Percentiles rank a stretch among this genome's conserved stretches.
Evolutionary conservation across 2,329 filamentous ascomycete species (phyloP).

Genomic region (Diaporthe nobilis): DNA sequence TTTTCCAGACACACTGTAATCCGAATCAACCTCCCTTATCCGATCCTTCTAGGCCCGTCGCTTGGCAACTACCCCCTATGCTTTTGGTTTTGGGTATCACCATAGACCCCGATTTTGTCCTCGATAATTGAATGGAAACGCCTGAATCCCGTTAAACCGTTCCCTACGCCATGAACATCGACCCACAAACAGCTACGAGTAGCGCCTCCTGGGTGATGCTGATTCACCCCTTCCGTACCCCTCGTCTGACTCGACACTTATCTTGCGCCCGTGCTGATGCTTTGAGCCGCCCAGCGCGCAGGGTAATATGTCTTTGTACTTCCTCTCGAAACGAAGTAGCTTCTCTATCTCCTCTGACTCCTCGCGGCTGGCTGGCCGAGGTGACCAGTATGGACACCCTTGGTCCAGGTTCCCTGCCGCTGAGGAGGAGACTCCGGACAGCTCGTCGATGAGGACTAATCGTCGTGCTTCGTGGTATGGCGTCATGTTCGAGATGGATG

Average conservation of each 20-base stretch:
- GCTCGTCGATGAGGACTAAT: constrained; percentile 22
- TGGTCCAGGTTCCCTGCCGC: constrained; percentile 1
- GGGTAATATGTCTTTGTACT: constrained; percentile 20
- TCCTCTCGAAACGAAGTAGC: constrained; percentile 3
- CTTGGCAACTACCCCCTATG: not conserved
- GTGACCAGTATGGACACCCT: constrained; percentile 21
- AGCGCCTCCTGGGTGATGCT: constrained; percentile 11
- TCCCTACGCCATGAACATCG: not conserved
- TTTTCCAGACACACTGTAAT: not conserved
- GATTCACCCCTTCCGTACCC: constrained; percentile 14
- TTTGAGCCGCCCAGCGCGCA: not conserved
- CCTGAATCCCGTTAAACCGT: not conserved
- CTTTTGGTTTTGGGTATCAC: not conserved
- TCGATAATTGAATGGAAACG: not conserved
- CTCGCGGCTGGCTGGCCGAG: constrained; percentile 10
- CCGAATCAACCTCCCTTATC: not conserved
- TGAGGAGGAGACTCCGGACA: constrained; percentile 12
- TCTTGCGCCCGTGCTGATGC: constrained; percentile 19
- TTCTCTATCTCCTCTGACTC: constrained; percentile 20
- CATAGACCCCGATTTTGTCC: not conserved
- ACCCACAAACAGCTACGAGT: not conserved
- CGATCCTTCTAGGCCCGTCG: not conserved
- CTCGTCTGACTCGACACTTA: constrained; percentile 23
- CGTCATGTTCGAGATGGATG: not conserved
- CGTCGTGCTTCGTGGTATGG: constrained; percentile 15